Evolutionary conservation across 2,329 filamentous ascomycete species (phyloP).

Genomic region (Gremmenia infestans): DNA sequence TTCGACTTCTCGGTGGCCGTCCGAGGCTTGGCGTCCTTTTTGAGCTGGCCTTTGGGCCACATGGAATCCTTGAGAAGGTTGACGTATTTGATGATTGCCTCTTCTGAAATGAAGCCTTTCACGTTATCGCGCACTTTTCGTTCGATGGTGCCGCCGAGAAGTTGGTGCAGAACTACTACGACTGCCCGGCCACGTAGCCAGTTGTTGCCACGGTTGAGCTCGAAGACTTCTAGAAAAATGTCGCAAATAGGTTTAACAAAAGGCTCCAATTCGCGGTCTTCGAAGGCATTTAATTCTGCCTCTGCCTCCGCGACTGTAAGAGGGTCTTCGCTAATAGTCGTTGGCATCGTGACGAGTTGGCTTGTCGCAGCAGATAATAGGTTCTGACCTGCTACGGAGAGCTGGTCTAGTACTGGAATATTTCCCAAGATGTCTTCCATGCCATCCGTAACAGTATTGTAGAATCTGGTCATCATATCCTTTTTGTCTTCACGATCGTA

Average conservation of each 20-base stretch:
- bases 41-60: constrained; percentile 69
- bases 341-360: constrained; percentile 53
- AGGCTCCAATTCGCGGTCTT: constrained; percentile 81
- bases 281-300: constrained; percentile 88
- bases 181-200: constrained; percentile 95
- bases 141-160: constrained; percentile 93
- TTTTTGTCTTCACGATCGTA: constrained; percentile 61
- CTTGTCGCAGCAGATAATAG: constrained; percentile 72
- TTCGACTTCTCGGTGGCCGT: constrained; percentile 69
- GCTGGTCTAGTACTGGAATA: constrained; percentile 89
- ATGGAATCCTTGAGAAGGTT: constrained; percentile 67
- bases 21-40: constrained; percentile 48
- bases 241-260: constrained; percentile 99
- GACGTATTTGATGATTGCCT: constrained; percentile 72
- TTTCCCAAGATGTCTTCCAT: constrained; percentile 98
- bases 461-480: constrained; percentile 90
- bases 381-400: constrained; percentile 88
- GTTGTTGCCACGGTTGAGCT: constrained; percentile 90
- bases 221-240: constrained; percentile 92
- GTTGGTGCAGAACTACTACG: constrained; percentile 91
- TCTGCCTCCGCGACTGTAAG: constrained; percentile 70
- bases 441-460: constrained; percentile 94
- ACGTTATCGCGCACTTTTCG: constrained; percentile 87
- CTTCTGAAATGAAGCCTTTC: constrained; percentile 68
- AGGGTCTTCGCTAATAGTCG: constrained; percentile 47